Evolutionary conservation across 2,329 filamentous ascomycete genomes (phyloP).

Genomic region (Mycosphaerella arachidis): DNA sequence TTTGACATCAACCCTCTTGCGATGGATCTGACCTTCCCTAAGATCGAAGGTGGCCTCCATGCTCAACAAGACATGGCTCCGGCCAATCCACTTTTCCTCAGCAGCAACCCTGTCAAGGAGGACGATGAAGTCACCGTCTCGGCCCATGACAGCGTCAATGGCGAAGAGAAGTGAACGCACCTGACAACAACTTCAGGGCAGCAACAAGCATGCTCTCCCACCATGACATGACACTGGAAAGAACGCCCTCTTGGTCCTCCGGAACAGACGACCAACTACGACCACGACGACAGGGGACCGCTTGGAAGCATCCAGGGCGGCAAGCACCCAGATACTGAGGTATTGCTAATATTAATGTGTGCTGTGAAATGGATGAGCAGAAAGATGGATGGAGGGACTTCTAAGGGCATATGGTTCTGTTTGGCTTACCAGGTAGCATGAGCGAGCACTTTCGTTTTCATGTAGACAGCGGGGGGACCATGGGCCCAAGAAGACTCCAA

Average conservation of each 20-base stretch:
- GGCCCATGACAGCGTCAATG: conserved; percentile 21
- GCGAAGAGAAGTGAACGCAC: not conserved
- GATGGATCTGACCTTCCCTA: not conserved
- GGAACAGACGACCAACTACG: not conserved
- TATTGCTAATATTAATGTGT: conserved; percentile 21
- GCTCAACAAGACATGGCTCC: conserved; percentile 9
- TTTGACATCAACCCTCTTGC: not conserved
- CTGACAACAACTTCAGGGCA: not conserved
- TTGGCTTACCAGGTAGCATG: conserved; percentile 2
- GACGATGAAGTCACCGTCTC: conserved; percentile 33
- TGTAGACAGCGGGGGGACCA: not conserved
- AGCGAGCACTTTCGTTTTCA: conserved; percentile 4
- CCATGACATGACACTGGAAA: not conserved
- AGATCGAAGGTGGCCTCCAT: conserved; percentile 7
- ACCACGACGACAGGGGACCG: not conserved
- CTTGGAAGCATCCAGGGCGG: not conserved
- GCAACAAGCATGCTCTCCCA: not conserved
- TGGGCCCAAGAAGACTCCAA: not conserved
- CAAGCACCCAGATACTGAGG: not conserved
- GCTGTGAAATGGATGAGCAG: conserved; percentile 14
- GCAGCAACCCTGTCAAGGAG: conserved; percentile 19
- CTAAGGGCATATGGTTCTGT: not conserved
- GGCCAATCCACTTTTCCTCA: conserved; percentile 29
- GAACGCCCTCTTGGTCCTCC: not conserved
- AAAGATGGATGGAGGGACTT: not conserved